Base-by-base conservation (phyloP, 176 grass and related monocot species). In the Alopecurus myosuroides region DNA sequence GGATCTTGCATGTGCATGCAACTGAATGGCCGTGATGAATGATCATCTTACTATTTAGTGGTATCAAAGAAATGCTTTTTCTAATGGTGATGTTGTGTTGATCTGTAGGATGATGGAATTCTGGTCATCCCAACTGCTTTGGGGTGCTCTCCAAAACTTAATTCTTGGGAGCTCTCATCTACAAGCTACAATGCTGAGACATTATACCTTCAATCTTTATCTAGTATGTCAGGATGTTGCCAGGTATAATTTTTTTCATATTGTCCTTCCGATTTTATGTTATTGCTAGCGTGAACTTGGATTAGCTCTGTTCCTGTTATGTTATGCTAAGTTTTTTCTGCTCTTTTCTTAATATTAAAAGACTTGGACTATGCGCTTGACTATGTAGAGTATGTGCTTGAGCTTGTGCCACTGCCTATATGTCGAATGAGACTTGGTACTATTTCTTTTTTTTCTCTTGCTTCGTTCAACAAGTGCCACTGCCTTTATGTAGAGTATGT, bases 181-280 rank as follows among this genome's bases (percentile, higher is more conserved):
- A 82, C 84, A 41, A 88, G 86, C 81, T 97, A 92, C 84, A 92
- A 91, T 77, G 26, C 51, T 81, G 81, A 84, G 75, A 92, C 82
- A 67, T 77, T 91, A 22, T 89, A 82, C 81, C 88, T 99, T 79
- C 67, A 83, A 23, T 82, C 94, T 88, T 86, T 97, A 91, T 86
- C 94, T 85, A 94, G 94, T 45, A 94, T 99, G 93, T 97, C 97
- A 79, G 94, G 97, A 31, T 97, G 97, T 88, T 99, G 97, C 78
- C 94, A 99, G 94, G 97, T 99, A 92, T 34, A 63, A 19, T 81
- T 13, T 85, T n/a, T 72, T 87, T 81, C n/a, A 5, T 49, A 36
- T 34, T 79, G 26, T 65, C 10, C 68, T 80, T 77, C 18, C 56
- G 57, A 73, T 37, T 64, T 61, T 60, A 29, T 30, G 63, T 78